Base-by-base conservation (phyloP, 345 rosid species). In the Citrus cavaleriei region DNA sequence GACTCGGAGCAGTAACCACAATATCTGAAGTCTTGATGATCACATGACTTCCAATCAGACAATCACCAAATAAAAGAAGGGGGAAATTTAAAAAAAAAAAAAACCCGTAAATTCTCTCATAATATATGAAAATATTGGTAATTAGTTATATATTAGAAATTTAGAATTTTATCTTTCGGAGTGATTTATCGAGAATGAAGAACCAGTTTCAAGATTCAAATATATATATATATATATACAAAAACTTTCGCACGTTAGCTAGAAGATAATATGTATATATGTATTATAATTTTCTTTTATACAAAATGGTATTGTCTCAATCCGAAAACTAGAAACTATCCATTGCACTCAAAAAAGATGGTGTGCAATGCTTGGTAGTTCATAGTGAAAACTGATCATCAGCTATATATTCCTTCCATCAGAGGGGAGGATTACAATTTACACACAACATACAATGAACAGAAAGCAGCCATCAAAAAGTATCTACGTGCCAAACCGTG, bases 311-410 rank as follows among this genome's bases (percentile, higher is more conserved):
- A n/a, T 10, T 55, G 28, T 65, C 25, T 68, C 35, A 68, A 35
- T n/a, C 66, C 21, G 27, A 54, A 46, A 46, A 13, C 51, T 13
- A 46, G 18, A 68, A 9, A 62, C 46, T 30, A 78, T 34, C 51
- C 76, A 74, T 37, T 61, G 81, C 84, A 74, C 66, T 32, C 9
- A 73, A 59, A 74, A 74, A 68, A 73, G 69, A 28, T 61, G 34
- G 37, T n/a, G 67, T 54, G 77, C 85, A 61, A 75, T 55, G 82
- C 22, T 66, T 66, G 1, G 46, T 40, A 40, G 13, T 10, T 40
- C 12, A 37, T 35, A 66, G 70, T 28, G 21, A 42, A 49, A 57
- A 7, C 58, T 71, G 13, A 42, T 59, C 22, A 42, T 59, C 22
- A 46, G 51, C 51, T 46, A 46, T 65, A 27, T 49, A 35, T 24